Percentiles rank a stretch among this genome's conserved stretches.
Conservation (phyloP, 352 stramenopile genomes). For the Phytophthora cajani region DNA sequence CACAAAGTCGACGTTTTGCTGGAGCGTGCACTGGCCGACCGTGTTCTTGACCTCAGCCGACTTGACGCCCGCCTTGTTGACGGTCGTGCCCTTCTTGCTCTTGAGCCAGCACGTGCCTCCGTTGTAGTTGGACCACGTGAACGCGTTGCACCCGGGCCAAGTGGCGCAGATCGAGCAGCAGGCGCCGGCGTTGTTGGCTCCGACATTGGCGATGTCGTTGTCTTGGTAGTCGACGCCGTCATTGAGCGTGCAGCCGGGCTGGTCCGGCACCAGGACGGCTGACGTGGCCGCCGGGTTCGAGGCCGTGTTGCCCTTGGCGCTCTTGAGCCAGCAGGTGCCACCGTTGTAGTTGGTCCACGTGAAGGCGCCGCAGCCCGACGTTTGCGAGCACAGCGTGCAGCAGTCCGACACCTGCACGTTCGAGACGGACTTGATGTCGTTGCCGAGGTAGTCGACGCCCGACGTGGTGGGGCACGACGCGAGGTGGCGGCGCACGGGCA, state of each 20-base stretch:
- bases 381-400: conserved; percentile 37
- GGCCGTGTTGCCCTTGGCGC: conserved; percentile 29
- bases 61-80: conserved; percentile 21
- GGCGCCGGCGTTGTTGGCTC: conserved; percentile 15
- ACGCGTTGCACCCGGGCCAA: conserved; percentile 35
- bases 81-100: conserved; percentile 17
- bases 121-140: conserved; percentile 28
- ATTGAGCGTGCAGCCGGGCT: conserved; percentile 21
- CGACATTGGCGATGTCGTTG: conserved; percentile 45
- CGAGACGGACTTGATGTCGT: conserved; percentile 41
- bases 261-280: conserved; percentile 15
- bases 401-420: conserved; percentile 25
- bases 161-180: conserved; percentile 39
- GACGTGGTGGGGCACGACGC: conserved; percentile 31
- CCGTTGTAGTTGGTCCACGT: conserved; percentile 34
- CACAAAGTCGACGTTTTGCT: conserved; percentile 37
- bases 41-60: conserved; percentile 30
- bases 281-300: conserved; percentile 23
- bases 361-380: conserved; percentile 24
- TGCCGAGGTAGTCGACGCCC: conserved; percentile 55
- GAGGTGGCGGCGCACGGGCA: conserved; percentile 25
- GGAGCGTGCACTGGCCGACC: conserved; percentile 18
- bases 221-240: conserved; percentile 31
- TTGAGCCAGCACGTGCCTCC: conserved; percentile 39
- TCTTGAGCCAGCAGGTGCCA: conserved; percentile 43